Conservation (phyloP, 1,284 basidiomycete species). For the Fomitiporia mediterranea region DNA sequence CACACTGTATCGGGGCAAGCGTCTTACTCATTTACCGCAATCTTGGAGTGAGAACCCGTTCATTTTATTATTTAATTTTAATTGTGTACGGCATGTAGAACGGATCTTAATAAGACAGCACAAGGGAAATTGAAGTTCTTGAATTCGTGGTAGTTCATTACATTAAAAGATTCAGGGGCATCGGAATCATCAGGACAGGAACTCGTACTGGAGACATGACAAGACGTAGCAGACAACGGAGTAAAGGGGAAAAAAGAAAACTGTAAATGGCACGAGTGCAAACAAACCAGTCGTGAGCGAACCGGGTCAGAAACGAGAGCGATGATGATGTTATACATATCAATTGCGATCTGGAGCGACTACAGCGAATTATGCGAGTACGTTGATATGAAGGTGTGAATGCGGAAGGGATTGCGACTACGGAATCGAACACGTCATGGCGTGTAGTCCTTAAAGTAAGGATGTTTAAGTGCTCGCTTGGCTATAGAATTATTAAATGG, state of each 20-base stretch:
- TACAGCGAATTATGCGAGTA: constrained; percentile 5
- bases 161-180: background rate
- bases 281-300: background rate
- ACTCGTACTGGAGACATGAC: background rate
- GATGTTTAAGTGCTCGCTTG: constrained; percentile 80
- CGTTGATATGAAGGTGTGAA: background rate
- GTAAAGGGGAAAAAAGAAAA: too few relatives aligned
- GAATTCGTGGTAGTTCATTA: background rate
- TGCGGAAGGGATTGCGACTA: background rate
- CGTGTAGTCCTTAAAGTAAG: constrained; percentile 67
- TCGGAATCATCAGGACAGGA: background rate
- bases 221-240: background rate
- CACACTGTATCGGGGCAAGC: too few relatives aligned
- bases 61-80: too few relatives aligned
- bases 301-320: background rate
- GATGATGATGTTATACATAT: constrained; percentile 12
- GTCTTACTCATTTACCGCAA: too few relatives aligned
- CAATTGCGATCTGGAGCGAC: constrained; percentile 1
- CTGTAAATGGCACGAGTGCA: background rate
- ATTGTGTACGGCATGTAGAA: too few relatives aligned
- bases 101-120: background rate
- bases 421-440: constrained; percentile 22
- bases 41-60: too few relatives aligned
- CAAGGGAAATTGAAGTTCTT: background rate
- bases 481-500: constrained; percentile 40